Conservation (phyloP, 2,329 filamentous ascomycete genomes). For the Didymella pinodella region DNA sequence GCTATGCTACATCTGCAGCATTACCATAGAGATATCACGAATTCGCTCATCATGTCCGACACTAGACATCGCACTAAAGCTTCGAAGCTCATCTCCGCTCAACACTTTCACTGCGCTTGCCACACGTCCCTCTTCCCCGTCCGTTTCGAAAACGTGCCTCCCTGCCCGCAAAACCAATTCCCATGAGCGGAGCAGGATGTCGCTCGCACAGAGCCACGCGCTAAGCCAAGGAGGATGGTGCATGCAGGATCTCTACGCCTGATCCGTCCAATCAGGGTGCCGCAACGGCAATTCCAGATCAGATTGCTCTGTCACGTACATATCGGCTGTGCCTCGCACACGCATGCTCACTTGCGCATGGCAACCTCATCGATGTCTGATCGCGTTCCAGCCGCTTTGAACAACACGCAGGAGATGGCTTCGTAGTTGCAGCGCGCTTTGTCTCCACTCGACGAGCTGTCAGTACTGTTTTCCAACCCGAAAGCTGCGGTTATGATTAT, state of each 20-base stretch:
- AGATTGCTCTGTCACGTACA: not conserved
- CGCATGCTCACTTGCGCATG: not conserved
- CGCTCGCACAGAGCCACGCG: not conserved
- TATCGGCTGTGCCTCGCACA: not conserved
- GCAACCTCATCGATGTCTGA: not conserved
- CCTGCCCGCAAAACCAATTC: not conserved
- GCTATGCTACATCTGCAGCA: not conserved
- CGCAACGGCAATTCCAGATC: not conserved
- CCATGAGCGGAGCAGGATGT: not conserved
- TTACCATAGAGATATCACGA: not conserved
- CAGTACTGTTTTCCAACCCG: not conserved
- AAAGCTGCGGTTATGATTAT: too few relatives aligned
- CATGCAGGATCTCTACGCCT: constrained; percentile 7
- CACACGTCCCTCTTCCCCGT: not conserved
- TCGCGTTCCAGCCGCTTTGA: not conserved
- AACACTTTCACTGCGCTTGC: not conserved
- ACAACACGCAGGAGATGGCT: not conserved
- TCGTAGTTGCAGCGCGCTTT: too few relatives aligned
- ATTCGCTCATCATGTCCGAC: not conserved
- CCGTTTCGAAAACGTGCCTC: not conserved
- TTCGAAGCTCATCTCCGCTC: not conserved
- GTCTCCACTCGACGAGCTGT: too few relatives aligned
- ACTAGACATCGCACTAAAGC: not conserved
- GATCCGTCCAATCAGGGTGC: not conserved
- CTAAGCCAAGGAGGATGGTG: constrained; percentile 6